phyloP scores from a whole-genome alignment of 2,329 filamentous ascomycete genomes.

The Teratosphaeria viscida region DNA sequence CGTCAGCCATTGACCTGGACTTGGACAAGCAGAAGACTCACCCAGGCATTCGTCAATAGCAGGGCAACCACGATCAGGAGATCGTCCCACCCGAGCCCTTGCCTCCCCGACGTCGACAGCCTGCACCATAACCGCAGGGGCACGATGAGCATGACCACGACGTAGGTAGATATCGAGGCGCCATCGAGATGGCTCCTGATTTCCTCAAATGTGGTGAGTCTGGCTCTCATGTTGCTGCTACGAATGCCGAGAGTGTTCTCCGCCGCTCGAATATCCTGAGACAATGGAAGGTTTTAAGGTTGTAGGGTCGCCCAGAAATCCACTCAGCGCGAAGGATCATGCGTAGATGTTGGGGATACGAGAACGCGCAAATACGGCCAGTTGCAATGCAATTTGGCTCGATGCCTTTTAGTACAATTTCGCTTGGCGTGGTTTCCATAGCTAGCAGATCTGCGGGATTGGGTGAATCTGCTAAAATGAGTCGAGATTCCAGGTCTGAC shows the following conservation, averaged over 20 bases:
- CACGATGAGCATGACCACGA: conserved; percentile 5
- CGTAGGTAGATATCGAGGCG: conserved; percentile 7
- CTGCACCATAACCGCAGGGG: conserved; percentile 9
- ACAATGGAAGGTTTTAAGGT: too few species aligned
- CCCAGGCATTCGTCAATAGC: conserved; percentile 1
- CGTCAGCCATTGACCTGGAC: background rate
- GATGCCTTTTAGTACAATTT: background rate
- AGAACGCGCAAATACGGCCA: background rate
- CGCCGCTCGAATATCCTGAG: too few species aligned
- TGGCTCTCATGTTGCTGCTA: background rate
- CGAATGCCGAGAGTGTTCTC: background rate
- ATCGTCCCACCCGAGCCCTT: conserved; percentile 7
- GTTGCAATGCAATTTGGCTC: background rate
- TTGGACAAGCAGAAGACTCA: background rate
- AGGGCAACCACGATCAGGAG: conserved; percentile 1
- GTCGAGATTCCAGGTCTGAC: background rate
- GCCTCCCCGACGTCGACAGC: conserved; percentile 1
- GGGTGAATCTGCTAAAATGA: background rate
- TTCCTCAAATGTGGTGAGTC: background rate
- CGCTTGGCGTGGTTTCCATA: background rate
- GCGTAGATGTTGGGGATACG: too few species aligned
- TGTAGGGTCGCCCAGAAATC: too few species aligned
- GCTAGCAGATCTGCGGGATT: background rate
- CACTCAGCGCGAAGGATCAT: too few species aligned
- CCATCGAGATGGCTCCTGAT: conserved; percentile 2